A percentile compares a stretch with the other conserved stretches of the same genome.
phyloP scores from a whole-genome alignment of 768 basidiomycete genomes.

The Coprinellus micaceus region DNA sequence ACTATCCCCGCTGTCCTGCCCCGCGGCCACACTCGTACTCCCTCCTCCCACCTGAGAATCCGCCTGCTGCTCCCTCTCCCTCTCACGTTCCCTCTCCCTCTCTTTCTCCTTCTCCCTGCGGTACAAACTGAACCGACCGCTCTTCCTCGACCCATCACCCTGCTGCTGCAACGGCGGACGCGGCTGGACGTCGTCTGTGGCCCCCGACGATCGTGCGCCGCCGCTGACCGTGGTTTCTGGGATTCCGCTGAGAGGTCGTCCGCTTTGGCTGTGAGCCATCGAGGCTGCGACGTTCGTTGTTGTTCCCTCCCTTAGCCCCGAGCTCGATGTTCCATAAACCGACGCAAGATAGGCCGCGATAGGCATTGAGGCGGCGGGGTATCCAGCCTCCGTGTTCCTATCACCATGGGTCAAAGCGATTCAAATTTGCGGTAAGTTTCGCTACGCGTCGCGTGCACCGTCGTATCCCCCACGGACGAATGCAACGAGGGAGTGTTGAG shows the following conservation, averaged over 20 bases:
- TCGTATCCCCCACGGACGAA: slow-evolving; percentile 11
- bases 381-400: not conserved
- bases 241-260: too few relatives aligned
- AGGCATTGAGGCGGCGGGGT: not conserved
- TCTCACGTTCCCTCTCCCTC: too few relatives aligned
- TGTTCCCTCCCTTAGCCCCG: not conserved
- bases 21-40: not conserved
- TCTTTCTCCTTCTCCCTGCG: not conserved
- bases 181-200: too few relatives aligned
- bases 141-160: not conserved
- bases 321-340: not conserved
- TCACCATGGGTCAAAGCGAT: too few relatives aligned
- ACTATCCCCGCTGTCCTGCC: not conserved
- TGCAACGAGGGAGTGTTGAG: slow-evolving; percentile 15
- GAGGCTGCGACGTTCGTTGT: slow-evolving; percentile 2
- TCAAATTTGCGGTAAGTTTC: not conserved
- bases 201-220: too few relatives aligned
- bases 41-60: too few relatives aligned
- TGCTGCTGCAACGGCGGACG: not conserved
- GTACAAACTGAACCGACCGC: not conserved
- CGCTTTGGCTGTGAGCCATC: not conserved
- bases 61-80: too few relatives aligned
- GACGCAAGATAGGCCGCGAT: too few relatives aligned
- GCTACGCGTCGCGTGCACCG: not conserved
- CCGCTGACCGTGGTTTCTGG: too few relatives aligned